These are phyloP conservation scores for Kwoniella botswanensis DNA, from an alignment of 768 basidiomycete species.

Conservation along the genomic window DNA sequence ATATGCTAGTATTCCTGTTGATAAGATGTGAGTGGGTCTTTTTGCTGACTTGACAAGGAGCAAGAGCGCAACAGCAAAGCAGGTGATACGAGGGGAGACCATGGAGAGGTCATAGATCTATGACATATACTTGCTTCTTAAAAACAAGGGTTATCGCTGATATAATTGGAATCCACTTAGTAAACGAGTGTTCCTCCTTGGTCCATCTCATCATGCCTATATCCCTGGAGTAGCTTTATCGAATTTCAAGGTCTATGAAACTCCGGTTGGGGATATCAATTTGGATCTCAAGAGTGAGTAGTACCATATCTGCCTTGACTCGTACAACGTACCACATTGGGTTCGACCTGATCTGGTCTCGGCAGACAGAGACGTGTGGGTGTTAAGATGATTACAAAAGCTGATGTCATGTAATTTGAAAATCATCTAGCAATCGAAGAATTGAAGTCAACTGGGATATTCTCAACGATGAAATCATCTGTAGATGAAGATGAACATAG, in stretches of 20 bases:
- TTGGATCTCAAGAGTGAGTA: constrained; percentile 78
- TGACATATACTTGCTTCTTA: not conserved
- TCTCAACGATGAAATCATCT: constrained; percentile 68
- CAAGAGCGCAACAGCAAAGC: not conserved
- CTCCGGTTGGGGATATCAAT: constrained; percentile 80
- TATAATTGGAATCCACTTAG: constrained; percentile 59
- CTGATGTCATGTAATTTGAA: not conserved
- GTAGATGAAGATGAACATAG: constrained; percentile 95
- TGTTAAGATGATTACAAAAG: not conserved
- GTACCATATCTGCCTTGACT: not conserved
- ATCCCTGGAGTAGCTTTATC: constrained; percentile 86
- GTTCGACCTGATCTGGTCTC: too few relatives aligned
- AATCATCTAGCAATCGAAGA: constrained; percentile 67
- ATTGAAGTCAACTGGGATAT: constrained; percentile 70
- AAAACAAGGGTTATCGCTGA: too few relatives aligned
- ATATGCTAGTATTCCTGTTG: constrained; percentile 82
- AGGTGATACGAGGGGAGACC: not conserved
- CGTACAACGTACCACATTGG: not conserved
- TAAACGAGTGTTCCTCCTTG: constrained; percentile 89
- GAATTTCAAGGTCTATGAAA: constrained; percentile 74
- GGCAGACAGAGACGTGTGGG: too few relatives aligned
- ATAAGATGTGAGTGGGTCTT: constrained; percentile 70
- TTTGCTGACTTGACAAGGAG: not conserved
- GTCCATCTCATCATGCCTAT: constrained; percentile 92
- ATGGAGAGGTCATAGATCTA: not conserved